A percentile compares a stretch with the other conserved stretches of the same genome.
Conservation (phyloP, 1,284 basidiomycete genomes). For the Mycocalia duriaeana region DNA sequence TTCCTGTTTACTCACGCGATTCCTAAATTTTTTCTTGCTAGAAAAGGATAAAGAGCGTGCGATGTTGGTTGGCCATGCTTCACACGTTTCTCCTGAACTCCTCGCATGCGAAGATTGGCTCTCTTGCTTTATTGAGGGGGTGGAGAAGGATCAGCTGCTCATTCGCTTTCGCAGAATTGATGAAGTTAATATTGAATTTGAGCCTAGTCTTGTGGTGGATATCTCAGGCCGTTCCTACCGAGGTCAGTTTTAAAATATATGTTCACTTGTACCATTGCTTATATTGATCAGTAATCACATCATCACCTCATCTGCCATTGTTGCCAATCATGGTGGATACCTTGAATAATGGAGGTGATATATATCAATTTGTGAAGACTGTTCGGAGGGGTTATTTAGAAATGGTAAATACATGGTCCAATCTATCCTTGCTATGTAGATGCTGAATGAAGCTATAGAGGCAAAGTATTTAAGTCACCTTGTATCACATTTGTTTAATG, state of each 20-base stretch:
- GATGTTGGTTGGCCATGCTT: conserved; percentile 57
- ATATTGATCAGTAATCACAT: conserved; percentile 51
- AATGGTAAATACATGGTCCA: not conserved
- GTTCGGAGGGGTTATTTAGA: conserved; percentile 37
- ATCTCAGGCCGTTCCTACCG: conserved; percentile 57
- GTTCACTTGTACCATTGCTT: conserved; percentile 3
- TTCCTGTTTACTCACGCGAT: too few relatives aligned
- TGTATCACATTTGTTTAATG: too few relatives aligned
- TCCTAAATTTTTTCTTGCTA: conserved; percentile 20
- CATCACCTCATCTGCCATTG: conserved; percentile 58
- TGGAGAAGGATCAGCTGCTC: conserved; percentile 67
- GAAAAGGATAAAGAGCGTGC: conserved; percentile 67
- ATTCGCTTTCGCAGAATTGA: conserved; percentile 71
- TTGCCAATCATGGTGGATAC: conserved; percentile 60
- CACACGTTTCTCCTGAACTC: conserved; percentile 52
- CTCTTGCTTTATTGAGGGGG: conserved; percentile 68
- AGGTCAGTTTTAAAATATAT: conserved; percentile 41
- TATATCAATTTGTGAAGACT: conserved; percentile 58
- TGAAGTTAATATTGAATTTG: conserved; percentile 47
- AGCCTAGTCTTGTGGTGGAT: conserved; percentile 77
- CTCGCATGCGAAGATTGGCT: conserved; percentile 53
- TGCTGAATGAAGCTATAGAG: too few relatives aligned
- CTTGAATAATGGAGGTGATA: conserved; percentile 57
- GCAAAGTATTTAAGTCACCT: too few relatives aligned
- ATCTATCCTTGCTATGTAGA: too few relatives aligned